A percentile compares a stretch with the other conserved stretches of the same genome.
phyloP scores from a whole-genome alignment of 495 filamentous ascomycete species.

The Daldinia loculata region DNA sequence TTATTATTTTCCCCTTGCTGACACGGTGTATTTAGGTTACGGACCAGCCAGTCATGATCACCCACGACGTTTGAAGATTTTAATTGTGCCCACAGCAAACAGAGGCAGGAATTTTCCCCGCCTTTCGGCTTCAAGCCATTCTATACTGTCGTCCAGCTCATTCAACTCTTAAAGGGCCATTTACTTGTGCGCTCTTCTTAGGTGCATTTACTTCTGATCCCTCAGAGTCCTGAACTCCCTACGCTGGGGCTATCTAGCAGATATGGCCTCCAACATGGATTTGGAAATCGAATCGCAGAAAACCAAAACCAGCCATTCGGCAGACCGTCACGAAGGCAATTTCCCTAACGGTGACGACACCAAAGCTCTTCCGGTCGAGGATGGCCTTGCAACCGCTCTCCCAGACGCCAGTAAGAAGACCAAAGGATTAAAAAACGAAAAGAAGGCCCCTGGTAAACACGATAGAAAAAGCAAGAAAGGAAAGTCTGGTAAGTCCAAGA shows the following conservation, averaged over 20 bases:
- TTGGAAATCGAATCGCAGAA: conserved; percentile 36
- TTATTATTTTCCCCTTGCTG: conserved; percentile 11
- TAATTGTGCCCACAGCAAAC: conserved; percentile 30
- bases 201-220: not conserved
- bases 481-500: conserved; percentile 53
- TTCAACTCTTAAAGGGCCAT: not conserved
- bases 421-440: conserved; percentile 43
- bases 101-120: conserved; percentile 28
- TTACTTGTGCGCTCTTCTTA: not conserved
- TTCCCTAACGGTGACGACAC: conserved; percentile 13
- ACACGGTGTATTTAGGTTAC: conserved; percentile 35
- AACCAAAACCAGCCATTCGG: conserved; percentile 27
- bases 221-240: conserved; percentile 19
- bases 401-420: conserved; percentile 40
- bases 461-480: conserved; percentile 52
- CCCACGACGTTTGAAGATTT: conserved; percentile 32
- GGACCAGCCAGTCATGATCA: conserved; percentile 32
- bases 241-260: not conserved
- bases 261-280: conserved; percentile 33
- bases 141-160: not conserved
- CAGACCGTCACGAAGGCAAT: conserved; percentile 34
- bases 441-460: conserved; percentile 49
- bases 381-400: conserved; percentile 1
- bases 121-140: conserved; percentile 19
- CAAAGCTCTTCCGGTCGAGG: conserved; percentile 39